Base-by-base conservation (phyloP, 352 stramenopile species). In the Phytophthora fragariaefolia region DNA sequence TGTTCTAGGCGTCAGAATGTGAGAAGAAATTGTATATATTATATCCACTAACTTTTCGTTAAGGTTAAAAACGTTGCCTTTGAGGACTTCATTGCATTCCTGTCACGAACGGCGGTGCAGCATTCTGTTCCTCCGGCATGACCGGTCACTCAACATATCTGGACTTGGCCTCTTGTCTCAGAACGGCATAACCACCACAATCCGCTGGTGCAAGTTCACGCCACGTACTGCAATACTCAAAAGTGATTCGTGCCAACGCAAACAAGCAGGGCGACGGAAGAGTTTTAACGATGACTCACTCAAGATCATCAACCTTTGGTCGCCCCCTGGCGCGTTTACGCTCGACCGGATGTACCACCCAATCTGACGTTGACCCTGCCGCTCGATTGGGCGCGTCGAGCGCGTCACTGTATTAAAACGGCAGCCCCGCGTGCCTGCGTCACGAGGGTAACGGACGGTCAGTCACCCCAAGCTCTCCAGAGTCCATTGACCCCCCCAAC, bases 331-430 rank as follows among this genome's bases (percentile, higher is more conserved):
- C n/a, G 38, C 24, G 63, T 60, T 75, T 69, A 53, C 54, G 63
- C 61, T 68, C 22, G 27, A 38, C 23, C 45, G 55, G 38, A 34
- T 49, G 49, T 23, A 4, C 18, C 12, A 18, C 4, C 9, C 1
- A 15, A 61, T 73, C 51, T 66, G 60, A 74, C 63, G 61, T 61
- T 63, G 5, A 38, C n/a, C 28, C 22, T 45, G 38, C 17, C 38
- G 7, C 38, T 28, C 43, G 30, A 81, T 81, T 81, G 73, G 73
- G 18, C 59, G 24, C 23, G 23, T 34, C 1, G 34, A 32, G 40
- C 50, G 73, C 73, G 71, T 81, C 73, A 81, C 56, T 17, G 32
- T 46, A 4, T 34, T 17, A 34, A 63, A 43, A 26, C 23, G 47
- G 23, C 22, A 48, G 4, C 18, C 7, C 17, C 23, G 36, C 52